Conservation (phyloP, 1,284 basidiomycete genomes). For the Ustilago esculenta region DNA sequence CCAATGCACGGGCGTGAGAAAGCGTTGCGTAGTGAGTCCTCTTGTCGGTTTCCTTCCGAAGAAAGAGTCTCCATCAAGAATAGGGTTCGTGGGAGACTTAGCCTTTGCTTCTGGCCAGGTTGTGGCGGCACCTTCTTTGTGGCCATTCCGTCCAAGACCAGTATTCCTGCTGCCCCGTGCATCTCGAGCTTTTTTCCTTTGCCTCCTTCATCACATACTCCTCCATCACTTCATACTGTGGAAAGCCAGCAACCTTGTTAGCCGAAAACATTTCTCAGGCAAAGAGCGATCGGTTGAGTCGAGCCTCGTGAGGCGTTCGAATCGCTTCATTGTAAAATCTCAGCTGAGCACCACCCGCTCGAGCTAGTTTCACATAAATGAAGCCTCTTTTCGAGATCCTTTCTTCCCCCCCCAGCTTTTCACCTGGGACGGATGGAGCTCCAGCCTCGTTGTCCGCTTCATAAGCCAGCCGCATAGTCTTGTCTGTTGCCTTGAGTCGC, state of each 20-base stretch:
- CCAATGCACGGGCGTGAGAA: slow-evolving; percentile 22
- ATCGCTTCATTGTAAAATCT: too few relatives aligned
- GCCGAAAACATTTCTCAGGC: slow-evolving; percentile 2
- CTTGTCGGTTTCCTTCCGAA: slow-evolving; percentile 24
- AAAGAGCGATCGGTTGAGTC: slow-evolving; percentile 1
- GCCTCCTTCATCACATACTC: neutral
- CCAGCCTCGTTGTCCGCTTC: slow-evolving; percentile 11
- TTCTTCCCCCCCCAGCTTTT: slow-evolving; percentile 4
- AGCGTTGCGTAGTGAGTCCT: neutral
- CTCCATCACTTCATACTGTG: slow-evolving; percentile 6
- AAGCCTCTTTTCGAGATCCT: slow-evolving; percentile 10
- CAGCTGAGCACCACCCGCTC: slow-evolving; percentile 9
- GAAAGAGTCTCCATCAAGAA: slow-evolving; percentile 1
- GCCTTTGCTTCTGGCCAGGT: slow-evolving; percentile 5
- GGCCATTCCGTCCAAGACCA: neutral
- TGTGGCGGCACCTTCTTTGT: neutral
- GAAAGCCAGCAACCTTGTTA: slow-evolving; percentile 4
- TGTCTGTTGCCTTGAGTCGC: slow-evolving; percentile 1
- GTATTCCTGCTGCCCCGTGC: slow-evolving; percentile 7
- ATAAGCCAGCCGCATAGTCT: slow-evolving; percentile 10
- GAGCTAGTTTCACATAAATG: slow-evolving; percentile 32
- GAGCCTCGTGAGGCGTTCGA: too few relatives aligned
- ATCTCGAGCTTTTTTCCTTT: slow-evolving; percentile 7
- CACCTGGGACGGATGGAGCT: slow-evolving; percentile 21
- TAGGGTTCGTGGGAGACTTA: slow-evolving; percentile 21